These are phyloP conservation scores for Magnaporthales sp. DNA, from an alignment of 2,329 filamentous ascomycete species.

Conservation along the genomic window DNA sequence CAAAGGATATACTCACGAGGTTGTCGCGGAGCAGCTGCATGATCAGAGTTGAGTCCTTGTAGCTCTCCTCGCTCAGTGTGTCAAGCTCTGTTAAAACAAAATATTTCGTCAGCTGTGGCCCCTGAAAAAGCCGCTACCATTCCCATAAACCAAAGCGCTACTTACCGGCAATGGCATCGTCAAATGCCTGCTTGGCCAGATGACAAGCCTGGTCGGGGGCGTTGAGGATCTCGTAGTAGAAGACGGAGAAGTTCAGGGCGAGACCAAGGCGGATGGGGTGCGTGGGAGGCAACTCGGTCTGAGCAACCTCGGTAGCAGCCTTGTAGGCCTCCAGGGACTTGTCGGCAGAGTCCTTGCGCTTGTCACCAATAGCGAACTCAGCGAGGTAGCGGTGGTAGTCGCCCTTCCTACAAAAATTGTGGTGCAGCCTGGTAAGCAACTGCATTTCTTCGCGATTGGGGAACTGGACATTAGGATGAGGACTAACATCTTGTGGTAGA, in stretches of 20 bases:
- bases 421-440: not conserved
- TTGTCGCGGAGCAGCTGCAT: conserved; percentile 98
- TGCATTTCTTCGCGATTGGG: not conserved
- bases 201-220: conserved; percentile 97
- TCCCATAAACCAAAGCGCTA: not conserved
- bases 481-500: conserved; percentile 96
- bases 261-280: conserved; percentile 90
- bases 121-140: not conserved
- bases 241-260: conserved; percentile 94
- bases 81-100: conserved; percentile 62
- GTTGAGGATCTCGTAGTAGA: conserved; percentile 99
- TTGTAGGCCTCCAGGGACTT: conserved; percentile 97
- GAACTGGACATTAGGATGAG: not conserved
- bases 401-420: conserved; percentile 68
- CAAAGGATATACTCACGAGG: conserved; percentile 50
- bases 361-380: conserved; percentile 90
- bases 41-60: conserved; percentile 98
- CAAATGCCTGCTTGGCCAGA: conserved; percentile 90
- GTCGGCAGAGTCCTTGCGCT: conserved; percentile 90
- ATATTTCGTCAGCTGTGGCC: not conserved
- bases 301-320: conserved; percentile 79
- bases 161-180: conserved; percentile 81
- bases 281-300: conserved; percentile 81
- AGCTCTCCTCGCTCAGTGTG: conserved; percentile 95
- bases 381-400: conserved; percentile 99